Evolutionary conservation across 139 green algal species (phyloP), one percentile per base, ranked within the genome.

Genomic region (Chlorella sorokiniana): DNA sequence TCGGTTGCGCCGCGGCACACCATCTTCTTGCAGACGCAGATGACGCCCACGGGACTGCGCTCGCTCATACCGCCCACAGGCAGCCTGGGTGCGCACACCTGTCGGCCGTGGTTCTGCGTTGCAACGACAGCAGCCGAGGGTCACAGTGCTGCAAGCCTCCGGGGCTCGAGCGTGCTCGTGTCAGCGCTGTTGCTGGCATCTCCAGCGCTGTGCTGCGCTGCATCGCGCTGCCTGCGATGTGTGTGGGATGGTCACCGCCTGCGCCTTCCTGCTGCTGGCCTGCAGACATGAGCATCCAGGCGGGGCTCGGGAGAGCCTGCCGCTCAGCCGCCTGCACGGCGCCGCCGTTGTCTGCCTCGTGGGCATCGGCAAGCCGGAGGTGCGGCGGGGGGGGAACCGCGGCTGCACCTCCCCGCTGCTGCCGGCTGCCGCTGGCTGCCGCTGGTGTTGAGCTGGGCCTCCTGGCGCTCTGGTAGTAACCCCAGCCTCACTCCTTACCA

Each of bases 261-360:
- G 37, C 37, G 35, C 35, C 38, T 71, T 1, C 10, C 35, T 31
- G 64, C 37, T 33, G 7, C 40, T 35, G 41, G 1, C 4, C 1
- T 64, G 70, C 73, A 79, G 73, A 79, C 54, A 79, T 79, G 73
- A 79, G 73, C 73, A 33, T 79, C 37, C 73, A 48, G 31, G 29
- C 73, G 37, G 73, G 73, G 54, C 52, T 79, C 8, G 54, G 73
- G 54, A 68, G 27, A 23, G 38, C 29, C 59, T 79, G 37, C 73
- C 73, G 44, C 73, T 79, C 2, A 69, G 37, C 54, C 51, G 65
- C 3, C 65, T 88, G 37, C 35, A 83, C 7, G 56, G 44, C 5
- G 70, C 84, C 1, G 79, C 79, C 11, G 84, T 88, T 1, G 76
- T 88, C 1, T 88, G 72, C 42, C 52, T 88, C 5, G 70, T 83